Evolutionary conservation across 1,284 basidiomycete genomes (phyloP), one percentile per base, ranked within the genome.

Genomic region (Cryptococcus sp.): DNA sequence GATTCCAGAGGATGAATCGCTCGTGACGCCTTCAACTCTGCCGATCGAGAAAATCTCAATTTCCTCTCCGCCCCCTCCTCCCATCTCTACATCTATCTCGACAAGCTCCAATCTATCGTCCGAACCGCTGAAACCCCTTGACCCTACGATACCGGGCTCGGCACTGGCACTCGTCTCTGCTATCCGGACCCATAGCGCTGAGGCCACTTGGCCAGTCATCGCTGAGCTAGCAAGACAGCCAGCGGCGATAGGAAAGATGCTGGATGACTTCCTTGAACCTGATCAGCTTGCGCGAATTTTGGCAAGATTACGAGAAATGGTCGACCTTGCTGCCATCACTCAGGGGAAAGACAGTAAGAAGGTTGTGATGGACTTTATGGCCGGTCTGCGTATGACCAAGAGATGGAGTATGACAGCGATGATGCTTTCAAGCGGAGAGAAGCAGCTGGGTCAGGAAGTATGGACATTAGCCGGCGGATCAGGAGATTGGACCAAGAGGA

Each of bases 201-300:
- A 31, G 7, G 47, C 46, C 14, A 37, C 45, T 37, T 19, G 14
- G 16, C 18, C 36, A 16, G 16, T 39, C 16, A 5, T 39, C 14
- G 36, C 14, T n/a, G 16, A 39, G 4, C 45, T 2, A 50, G 62
- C 43, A 67, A 67, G 36, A 55, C 63, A 19, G 4, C 50, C 69
- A 3, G 37, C 2, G 11, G 54, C 57, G 31, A 45, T 70, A 7
- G 40, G 59, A 2, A 55, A 31, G 5, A 65, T 71, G 24, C 46
- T 69, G 5, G 55, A 50, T 9, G 48, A 55, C 7, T 57, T 71
- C 3, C 55, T 75, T 11, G 72, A 73, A 46, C 73, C 73, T 0
- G 73, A 75, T 50, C 55, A 54, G 10, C 53, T 73, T 5, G 72
- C 62, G 1, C 21, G 60, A 31, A 47, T 73, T 9, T 54, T 70